Percentiles rank a stretch among this genome's conserved stretches.
phyloP scores from a whole-genome alignment of 1,139 yeast genomes.

The Geotrichum reessii region DNA sequence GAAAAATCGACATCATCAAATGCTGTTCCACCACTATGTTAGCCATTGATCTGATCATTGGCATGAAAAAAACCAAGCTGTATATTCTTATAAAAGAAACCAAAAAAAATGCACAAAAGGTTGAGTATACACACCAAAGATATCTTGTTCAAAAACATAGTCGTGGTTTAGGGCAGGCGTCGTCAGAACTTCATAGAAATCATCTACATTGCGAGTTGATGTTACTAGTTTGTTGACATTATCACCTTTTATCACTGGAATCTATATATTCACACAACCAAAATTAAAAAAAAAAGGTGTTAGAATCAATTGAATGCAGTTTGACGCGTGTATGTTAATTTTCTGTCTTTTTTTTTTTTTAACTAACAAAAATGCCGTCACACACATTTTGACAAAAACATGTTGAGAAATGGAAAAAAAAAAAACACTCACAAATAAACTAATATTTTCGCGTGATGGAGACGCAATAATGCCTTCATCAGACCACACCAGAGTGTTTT shows the following conservation, averaged over 20 bases:
- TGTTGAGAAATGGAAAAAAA: background rate
- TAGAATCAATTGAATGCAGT: background rate
- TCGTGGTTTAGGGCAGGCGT: conserved; percentile 4
- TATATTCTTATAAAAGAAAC: background rate
- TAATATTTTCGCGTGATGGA: conserved; percentile 13
- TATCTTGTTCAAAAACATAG: conserved; percentile 9
- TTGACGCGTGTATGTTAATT: background rate
- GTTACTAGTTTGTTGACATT: conserved; percentile 1
- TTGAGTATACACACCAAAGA: conserved; percentile 4
- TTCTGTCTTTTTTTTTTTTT: background rate
- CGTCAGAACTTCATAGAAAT: conserved; percentile 9
- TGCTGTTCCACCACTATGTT: conserved; percentile 2
- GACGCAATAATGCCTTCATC: conserved; percentile 15
- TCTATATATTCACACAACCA: background rate
- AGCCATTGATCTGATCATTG: background rate
- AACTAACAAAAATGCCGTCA: no score
- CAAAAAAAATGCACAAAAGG: background rate
- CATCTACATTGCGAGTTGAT: conserved; percentile 8
- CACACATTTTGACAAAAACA: background rate
- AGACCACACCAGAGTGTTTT: conserved; percentile 15
- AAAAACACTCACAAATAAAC: conserved; percentile 14
- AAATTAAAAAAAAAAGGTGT: background rate
- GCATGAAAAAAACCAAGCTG: background rate
- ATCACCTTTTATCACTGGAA: conserved; percentile 11
- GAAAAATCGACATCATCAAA: conserved; percentile 12